phyloP scores from a whole-genome alignment of 1,139 yeast genomes.

The Taphrina wiesneri region DNA sequence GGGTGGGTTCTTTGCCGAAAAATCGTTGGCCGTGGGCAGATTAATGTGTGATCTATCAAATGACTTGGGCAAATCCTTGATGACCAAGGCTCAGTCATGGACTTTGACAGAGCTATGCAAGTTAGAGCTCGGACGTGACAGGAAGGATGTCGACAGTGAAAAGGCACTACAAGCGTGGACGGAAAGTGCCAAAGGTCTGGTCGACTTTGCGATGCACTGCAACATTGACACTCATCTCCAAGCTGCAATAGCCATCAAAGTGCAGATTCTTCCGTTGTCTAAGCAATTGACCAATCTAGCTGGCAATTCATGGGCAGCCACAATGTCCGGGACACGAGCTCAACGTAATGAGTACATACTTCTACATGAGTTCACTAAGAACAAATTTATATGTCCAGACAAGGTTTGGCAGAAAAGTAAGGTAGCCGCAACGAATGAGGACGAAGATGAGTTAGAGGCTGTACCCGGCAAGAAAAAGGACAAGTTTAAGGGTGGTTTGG shows the following conservation, averaged over 20 bases:
- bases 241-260: slow-evolving; percentile 74
- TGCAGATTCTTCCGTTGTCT: slow-evolving; percentile 83
- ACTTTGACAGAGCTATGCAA: slow-evolving; percentile 88
- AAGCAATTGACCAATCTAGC: slow-evolving; percentile 91
- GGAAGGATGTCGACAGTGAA: slow-evolving; percentile 65
- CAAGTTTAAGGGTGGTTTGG: slow-evolving; percentile 93
- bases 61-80: slow-evolving; percentile 91
- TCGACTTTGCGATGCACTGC: slow-evolving; percentile 72
- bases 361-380: slow-evolving; percentile 83
- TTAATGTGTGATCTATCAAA: slow-evolving; percentile 89
- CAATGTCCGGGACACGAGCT: slow-evolving; percentile 92
- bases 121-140: slow-evolving; percentile 64
- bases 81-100: slow-evolving; percentile 92
- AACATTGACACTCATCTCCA: slow-evolving; percentile 62
- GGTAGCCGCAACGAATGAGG: slow-evolving; percentile 37
- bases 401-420: slow-evolving; percentile 46
- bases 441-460: slow-evolving; percentile 43
- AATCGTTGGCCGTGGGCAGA: slow-evolving; percentile 81
- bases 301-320: slow-evolving; percentile 97
- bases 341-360: slow-evolving; percentile 94
- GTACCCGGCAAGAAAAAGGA: slow-evolving; percentile 64
- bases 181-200: slow-evolving; percentile 63
- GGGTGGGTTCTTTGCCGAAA: slow-evolving; percentile 52
- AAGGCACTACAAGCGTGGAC: slow-evolving; percentile 52
- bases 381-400: slow-evolving; percentile 85